These are phyloP conservation scores for Eustoma russellianum DNA, from an alignment of 257 asterid species.

Conservation along the genomic window DNA sequence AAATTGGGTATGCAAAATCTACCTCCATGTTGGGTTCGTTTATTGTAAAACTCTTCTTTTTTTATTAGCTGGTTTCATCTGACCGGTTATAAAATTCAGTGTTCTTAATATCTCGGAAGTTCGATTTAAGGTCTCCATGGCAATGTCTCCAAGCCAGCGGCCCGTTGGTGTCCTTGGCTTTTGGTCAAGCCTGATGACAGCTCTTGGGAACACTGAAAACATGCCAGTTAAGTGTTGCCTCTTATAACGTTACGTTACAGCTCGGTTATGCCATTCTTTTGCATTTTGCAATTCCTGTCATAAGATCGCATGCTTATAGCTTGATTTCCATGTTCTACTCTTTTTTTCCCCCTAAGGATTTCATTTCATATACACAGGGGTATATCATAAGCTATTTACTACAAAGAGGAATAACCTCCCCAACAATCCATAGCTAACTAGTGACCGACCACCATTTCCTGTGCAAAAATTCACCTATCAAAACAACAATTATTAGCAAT, in stretches of 20 bases:
- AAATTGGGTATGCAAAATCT: slow-evolving; percentile 55
- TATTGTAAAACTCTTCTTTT: slow-evolving; percentile 9
- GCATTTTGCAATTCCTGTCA: too few species aligned
- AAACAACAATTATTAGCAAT: too few species aligned
- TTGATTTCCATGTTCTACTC: too few species aligned
- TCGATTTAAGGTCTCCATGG: slow-evolving; percentile 93
- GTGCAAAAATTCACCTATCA: too few species aligned
- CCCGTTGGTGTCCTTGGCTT: slow-evolving; percentile 99
- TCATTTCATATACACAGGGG: too few species aligned
- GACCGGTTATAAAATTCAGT: slow-evolving; percentile 35
- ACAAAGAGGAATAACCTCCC: too few species aligned
- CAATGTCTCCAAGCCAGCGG: slow-evolving; percentile 98
- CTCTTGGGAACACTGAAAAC: slow-evolving; percentile 96
- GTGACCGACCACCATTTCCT: too few species aligned
- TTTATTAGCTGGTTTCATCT: neutral
- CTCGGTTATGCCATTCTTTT: too few species aligned
- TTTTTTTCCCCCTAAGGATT: too few species aligned
- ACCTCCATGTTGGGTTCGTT: slow-evolving; percentile 5
- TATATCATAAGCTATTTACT: too few species aligned
- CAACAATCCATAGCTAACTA: too few species aligned
- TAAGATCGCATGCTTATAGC: too few species aligned
- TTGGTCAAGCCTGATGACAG: slow-evolving; percentile 99
- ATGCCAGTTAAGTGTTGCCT: slow-evolving; percentile 72
- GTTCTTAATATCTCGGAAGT: slow-evolving; percentile 87
- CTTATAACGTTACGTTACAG: neutral